Conservation (phyloP, 306 rosid species). For the Vigna nakashimae region DNA sequence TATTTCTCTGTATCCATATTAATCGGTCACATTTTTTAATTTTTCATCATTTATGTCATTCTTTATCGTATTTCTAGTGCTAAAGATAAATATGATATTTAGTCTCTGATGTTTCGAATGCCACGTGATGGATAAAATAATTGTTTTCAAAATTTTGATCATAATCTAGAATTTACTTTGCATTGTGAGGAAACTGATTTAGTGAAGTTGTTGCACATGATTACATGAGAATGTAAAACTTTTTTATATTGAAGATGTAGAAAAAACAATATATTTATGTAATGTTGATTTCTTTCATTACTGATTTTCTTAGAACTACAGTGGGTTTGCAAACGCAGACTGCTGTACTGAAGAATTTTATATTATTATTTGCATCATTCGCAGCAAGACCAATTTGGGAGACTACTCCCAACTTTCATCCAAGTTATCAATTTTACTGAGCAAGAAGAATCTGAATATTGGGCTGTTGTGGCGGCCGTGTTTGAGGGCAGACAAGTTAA, state of each 20-base stretch:
- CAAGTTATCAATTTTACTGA: slow-evolving; percentile 92
- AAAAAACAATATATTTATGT: background rate
- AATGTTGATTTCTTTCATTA: no score
- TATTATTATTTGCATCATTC: no score
- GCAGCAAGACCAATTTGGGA: no score
- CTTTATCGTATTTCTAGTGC: slow-evolving; percentile 3
- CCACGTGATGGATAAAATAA: slow-evolving; percentile 6
- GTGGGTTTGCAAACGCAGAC: no score
- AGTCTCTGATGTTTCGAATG: background rate
- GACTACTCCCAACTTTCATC: slow-evolving; percentile 47
- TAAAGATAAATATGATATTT: background rate
- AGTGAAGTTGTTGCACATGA: background rate
- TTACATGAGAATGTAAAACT: background rate
- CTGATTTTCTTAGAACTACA: no score
- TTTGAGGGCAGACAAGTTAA: slow-evolving; percentile 86
- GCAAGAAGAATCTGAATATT: slow-evolving; percentile 85
- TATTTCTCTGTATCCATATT: slow-evolving; percentile 31
- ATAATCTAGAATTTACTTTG: background rate
- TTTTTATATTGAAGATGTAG: background rate
- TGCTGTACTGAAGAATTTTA: no score
- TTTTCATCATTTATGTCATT: background rate
- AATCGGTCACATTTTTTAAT: background rate
- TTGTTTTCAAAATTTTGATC: background rate
- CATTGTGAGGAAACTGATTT: slow-evolving; percentile 8
- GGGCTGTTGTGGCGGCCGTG: slow-evolving; percentile 82